phyloP scores from a whole-genome alignment of 2,329 filamentous ascomycete genomes.

The Ascochyta clinopodiicola region DNA sequence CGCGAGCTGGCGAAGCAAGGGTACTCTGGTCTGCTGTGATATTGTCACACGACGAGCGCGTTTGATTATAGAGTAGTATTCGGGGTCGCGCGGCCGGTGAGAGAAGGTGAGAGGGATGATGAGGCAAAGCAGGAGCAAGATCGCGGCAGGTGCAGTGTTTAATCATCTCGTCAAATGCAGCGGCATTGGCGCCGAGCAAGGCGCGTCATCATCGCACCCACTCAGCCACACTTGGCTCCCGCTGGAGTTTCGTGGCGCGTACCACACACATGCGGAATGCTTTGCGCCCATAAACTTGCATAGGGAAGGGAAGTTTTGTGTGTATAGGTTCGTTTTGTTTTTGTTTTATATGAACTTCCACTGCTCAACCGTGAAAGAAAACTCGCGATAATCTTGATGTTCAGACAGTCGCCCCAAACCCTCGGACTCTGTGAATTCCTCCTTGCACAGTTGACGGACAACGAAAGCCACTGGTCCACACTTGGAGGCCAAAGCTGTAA shows the following conservation, averaged over 20 bases:
- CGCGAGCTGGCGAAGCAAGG: conserved; percentile 14
- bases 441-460: neutral
- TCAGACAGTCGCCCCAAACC: conserved; percentile 16
- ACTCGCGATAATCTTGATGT: conserved; percentile 32
- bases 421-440: conserved; percentile 6
- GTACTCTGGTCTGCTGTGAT: conserved; percentile 1
- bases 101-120: conserved; percentile 3
- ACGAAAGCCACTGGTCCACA: too few relatives aligned
- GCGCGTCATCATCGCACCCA: conserved; percentile 23
- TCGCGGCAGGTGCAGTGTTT: conserved; percentile 9
- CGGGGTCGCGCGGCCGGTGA: neutral
- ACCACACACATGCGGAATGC: neutral
- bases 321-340: neutral
- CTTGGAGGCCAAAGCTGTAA: neutral
- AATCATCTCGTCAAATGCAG: conserved; percentile 7
- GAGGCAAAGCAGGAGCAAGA: neutral
- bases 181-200: conserved; percentile 32
- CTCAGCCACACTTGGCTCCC: conserved; percentile 39
- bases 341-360: neutral
- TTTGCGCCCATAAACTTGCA: neutral
- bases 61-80: conserved; percentile 19
- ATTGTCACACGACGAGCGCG: conserved; percentile 13
- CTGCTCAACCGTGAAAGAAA: conserved; percentile 9
- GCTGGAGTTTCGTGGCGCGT: conserved; percentile 6
- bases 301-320: neutral